Evolutionary conservation across 169 alveolate species (phyloP).

Genomic region (Cryptosporidium viatorum): DNA sequence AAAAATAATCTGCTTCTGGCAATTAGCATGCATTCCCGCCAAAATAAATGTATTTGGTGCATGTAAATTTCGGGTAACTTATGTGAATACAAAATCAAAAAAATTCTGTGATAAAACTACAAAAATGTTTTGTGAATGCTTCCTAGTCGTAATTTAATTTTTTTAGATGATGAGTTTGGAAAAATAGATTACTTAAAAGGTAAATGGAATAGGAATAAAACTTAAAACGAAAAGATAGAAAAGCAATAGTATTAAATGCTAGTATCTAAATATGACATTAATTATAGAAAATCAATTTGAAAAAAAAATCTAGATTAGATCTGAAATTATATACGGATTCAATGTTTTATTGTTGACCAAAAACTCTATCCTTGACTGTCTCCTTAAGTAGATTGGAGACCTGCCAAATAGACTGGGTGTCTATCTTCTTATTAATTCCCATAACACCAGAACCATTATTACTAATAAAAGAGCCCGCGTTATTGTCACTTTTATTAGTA

Average conservation of each 20-base stretch:
- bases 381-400: slow-evolving; percentile 71
- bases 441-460: background rate
- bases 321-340: background rate
- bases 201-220: too few species aligned
- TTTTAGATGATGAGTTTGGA: background rate
- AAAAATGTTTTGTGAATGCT: too few species aligned
- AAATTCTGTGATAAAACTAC: too few species aligned
- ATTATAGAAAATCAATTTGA: background rate
- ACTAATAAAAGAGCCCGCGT: background rate
- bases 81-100: too few species aligned
- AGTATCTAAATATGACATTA: background rate
- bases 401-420: slow-evolving; percentile 58
- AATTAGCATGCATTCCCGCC: background rate
- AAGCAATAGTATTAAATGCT: background rate
- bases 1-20: too few species aligned
- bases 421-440: slow-evolving; percentile 32
- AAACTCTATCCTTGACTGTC: slow-evolving; percentile 68
- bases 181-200: too few species aligned
- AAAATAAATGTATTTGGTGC: background rate
- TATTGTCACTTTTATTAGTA: background rate
- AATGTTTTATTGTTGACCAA: slow-evolving; percentile 12
- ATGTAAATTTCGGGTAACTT: too few species aligned
- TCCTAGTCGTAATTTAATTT: too few species aligned
- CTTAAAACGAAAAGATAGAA: background rate
- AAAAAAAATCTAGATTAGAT: background rate